Percentiles rank a stretch among this genome's conserved stretches.
These are phyloP conservation scores for Polyporus tsugae DNA, from an alignment of 1,284 basidiomycete genomes.

Conservation along the genomic window DNA sequence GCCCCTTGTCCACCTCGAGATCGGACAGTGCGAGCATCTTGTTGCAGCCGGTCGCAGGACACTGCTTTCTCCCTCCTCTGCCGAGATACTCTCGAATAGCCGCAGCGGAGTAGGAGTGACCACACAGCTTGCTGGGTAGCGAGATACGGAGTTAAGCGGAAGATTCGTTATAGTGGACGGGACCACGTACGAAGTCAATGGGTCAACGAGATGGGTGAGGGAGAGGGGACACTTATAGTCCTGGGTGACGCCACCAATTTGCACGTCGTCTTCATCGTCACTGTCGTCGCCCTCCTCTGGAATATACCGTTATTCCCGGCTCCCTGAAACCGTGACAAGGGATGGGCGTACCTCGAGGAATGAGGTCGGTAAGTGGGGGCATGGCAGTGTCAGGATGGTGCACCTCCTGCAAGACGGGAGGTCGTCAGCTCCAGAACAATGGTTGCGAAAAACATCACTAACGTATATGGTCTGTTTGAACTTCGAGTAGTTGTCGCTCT, in stretches of 20 bases:
- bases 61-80: slow-evolving; percentile 51
- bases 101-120: slow-evolving; percentile 75
- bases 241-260: slow-evolving; percentile 84
- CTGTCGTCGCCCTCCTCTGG: slow-evolving; percentile 79
- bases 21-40: slow-evolving; percentile 60
- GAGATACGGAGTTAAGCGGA: slow-evolving; percentile 16
- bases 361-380: slow-evolving; percentile 79
- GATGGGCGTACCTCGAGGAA: slow-evolving; percentile 64
- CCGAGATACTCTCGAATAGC: slow-evolving; percentile 66
- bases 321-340: neutral
- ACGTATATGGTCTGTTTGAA: slow-evolving; percentile 78
- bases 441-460: slow-evolving; percentile 8
- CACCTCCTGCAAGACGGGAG: slow-evolving; percentile 59
- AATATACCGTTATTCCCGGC: slow-evolving; percentile 17
- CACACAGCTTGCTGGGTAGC: slow-evolving; percentile 62
- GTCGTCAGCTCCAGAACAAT: neutral
- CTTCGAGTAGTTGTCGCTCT: slow-evolving; percentile 63
- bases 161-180: slow-evolving; percentile 7
- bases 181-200: slow-evolving; percentile 74
- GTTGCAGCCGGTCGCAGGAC: slow-evolving; percentile 77
- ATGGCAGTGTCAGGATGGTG: slow-evolving; percentile 71
- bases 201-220: slow-evolving; percentile 68
- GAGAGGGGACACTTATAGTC: slow-evolving; percentile 85
- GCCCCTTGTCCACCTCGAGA: slow-evolving; percentile 60
- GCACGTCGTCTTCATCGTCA: slow-evolving; percentile 83